Base-by-base conservation (phyloP, 2,329 filamentous ascomycete species). In the Arthrobotrys iridis region DNA sequence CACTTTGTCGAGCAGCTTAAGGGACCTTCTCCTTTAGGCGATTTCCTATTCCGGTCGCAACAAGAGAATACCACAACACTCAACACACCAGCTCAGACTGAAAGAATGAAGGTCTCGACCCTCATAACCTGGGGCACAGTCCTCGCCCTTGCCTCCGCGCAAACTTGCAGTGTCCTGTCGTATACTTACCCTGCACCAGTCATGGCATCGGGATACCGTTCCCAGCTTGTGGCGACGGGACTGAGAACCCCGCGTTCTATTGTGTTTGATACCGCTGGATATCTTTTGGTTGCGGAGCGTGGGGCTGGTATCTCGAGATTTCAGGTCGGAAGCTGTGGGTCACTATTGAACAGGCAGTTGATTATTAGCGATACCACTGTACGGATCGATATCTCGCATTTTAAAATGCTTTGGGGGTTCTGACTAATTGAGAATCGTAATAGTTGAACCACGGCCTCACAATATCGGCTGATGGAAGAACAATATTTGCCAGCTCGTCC, bases 371-470 rank as follows among this genome's bases (percentile, higher is more conserved):
- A 70, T 60, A 76, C 50, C 60, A 76, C 65, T 33, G 71, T 75
- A 45, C 13, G 40, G n/a, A 11, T 41, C 4, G 11, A 11, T 33
- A 3, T 45, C n/a, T 20, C 15, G n/a, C n/a, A n/a, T 13, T 35
- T 35, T 60, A 10, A 30, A 1, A 0, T 18, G 20, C 10, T 59
- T 15, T 40, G 6, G 24, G 33, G 28, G 1, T 58, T 43, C 28
- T 65, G 26, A 15, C 37, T 72, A 33, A 41, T 68, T 3, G 28
- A 58, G 13, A 10, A 15, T n/a, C 18, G 8, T 4, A 1, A 3
- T 62, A 87, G 85, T 82, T 88, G 15, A 88, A 86, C 78, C 87
- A 89, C 77, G 86, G 86, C 40, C 82, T 88, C 58, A 84, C 86
- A 26, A 79, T 88, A 18, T 86, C 85, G 0, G 79, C 81, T 2